Evolutionary conservation across 305 asterid genomes (phyloP).

Genomic region (Fraxinus floribunda): DNA sequence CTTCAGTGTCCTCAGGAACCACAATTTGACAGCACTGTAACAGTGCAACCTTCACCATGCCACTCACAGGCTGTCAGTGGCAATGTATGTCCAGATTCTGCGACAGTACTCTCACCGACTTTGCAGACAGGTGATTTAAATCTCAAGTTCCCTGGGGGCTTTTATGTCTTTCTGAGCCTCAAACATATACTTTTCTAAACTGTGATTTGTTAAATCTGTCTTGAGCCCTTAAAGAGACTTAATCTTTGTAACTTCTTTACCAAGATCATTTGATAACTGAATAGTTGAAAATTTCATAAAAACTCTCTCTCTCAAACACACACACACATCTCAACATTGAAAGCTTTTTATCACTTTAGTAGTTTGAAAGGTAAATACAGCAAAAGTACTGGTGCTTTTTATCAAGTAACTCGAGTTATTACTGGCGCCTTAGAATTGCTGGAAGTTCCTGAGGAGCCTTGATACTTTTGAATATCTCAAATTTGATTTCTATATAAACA

Average conservation of each 20-base stretch:
- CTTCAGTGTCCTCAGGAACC: conserved; percentile 54
- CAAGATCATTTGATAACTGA: neutral
- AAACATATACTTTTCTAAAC: neutral
- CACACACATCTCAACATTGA: neutral
- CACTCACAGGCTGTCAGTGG: conserved; percentile 44
- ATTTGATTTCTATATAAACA: neutral
- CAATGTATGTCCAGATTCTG: conserved; percentile 48
- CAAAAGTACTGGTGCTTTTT: neutral
- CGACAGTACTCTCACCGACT: conserved; percentile 46
- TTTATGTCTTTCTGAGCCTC: neutral
- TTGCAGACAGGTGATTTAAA: conserved; percentile 56
- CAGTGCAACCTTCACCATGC: conserved; percentile 47
- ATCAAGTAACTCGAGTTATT: neutral
- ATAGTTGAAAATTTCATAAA: neutral
- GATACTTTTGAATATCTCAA: neutral
- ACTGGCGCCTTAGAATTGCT: neutral
- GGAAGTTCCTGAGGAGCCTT: neutral
- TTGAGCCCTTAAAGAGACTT: neutral
- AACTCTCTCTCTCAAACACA: neutral
- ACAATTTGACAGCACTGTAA: conserved; percentile 38
- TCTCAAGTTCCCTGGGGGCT: neutral
- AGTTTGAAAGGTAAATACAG: neutral
- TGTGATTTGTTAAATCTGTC: neutral
- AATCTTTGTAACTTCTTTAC: neutral
- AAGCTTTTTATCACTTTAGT: conserved; percentile 16